Evolutionary conservation across 495 filamentous ascomycete species (phyloP), one percentile per base, ranked within the genome.

Genomic region (Evernia prunastri): DNA sequence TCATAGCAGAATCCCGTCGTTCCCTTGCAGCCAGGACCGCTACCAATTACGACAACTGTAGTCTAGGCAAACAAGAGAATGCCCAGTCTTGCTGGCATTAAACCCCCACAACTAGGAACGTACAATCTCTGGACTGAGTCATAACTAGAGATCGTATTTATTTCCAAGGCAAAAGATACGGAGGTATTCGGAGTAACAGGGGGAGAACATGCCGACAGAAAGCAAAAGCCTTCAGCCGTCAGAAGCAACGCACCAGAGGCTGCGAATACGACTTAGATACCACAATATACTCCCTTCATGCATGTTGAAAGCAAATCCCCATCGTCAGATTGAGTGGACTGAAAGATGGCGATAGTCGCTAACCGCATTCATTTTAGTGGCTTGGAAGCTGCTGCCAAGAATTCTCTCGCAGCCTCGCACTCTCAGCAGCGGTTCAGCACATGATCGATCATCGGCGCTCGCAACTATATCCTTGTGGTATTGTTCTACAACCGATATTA

Each of bases 321-420:
- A 42, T 42, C 23, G 1, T 18, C 2, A 40, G 43, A 23, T 10
- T 54, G 27, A 53, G 49, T 17, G 13, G 36, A 29, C 23, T 13
- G 4, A 17, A 11, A 9, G 13, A 36, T 15, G 39, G 9, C 29
- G 10, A 42, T 7, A 58, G 27, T n/a, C 57, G 57, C 37, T 40
- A 59, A 45, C 39, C 17, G 17, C 20, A 25, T 58, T 59, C 25
- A 33, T 23, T 12, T 59, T 43, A 31, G 58, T 20, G 37, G 4
- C 17, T 49, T 43, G 36, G 9, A 25, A 12, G 6, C 37, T 31
- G 18, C 29, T 42, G 57, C 57, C 57, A 59, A 59, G 57, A 27
- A 59, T 43, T 29, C 37, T 18, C 25, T 31, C 37, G 13, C 13
- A 59, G 58, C 58, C 58, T 59, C 36, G 13, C 13, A 59, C 39